Base-by-base conservation (phyloP, 2,329 filamentous ascomycete genomes). In the Fusarium irregulare region DNA sequence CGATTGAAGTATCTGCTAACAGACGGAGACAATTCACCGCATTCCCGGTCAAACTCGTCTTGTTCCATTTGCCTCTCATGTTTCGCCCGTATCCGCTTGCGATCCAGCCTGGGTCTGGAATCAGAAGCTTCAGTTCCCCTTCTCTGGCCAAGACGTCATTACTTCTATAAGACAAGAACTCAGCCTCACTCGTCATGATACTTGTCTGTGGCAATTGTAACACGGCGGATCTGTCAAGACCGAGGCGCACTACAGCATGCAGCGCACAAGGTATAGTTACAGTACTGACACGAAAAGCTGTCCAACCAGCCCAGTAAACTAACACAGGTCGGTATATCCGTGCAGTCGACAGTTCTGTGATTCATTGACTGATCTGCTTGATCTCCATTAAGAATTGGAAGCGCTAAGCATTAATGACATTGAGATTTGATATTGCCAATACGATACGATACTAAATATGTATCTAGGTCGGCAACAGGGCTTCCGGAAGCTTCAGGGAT, bases 41-140 rank as follows among this genome's bases (percentile, higher is more conserved):
- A 49, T 64, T 65, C 71, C 71, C 56, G 48, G 65, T 62, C 58
- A 60, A 59, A 53, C 46, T 62, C 72, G 68, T 73, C 65, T 70
- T 62, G 64, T 67, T 55, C 67, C 61, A 64, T 72, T 65, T 67
- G 48, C 66, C 66, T 64, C 49, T 51, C 32, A 41, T 70, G 56
- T 65, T 69, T 73, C 59, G 56, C 55, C 53, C 56, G 65, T 58
- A 56, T 64, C 61, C 64, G 23, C 46, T 62, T 23, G 44, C 32
- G 40, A 63, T 70, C 51, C 62, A 66, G 56, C 21, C 27, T 25
- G 34, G 41, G 45, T 45, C 61, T 42, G 21, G 50, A 59, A 51
- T 46, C 51, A 40, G 34, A 46, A 45, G 37, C 56, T 68, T 68
- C 63, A 71, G 25, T 37, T 60, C 58, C 21, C 47, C 41, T 53